Evolutionary conservation across 345 rosid genomes (phyloP), one percentile per base, ranked within the genome.

Genomic region (Euphorbia lathyris): DNA sequence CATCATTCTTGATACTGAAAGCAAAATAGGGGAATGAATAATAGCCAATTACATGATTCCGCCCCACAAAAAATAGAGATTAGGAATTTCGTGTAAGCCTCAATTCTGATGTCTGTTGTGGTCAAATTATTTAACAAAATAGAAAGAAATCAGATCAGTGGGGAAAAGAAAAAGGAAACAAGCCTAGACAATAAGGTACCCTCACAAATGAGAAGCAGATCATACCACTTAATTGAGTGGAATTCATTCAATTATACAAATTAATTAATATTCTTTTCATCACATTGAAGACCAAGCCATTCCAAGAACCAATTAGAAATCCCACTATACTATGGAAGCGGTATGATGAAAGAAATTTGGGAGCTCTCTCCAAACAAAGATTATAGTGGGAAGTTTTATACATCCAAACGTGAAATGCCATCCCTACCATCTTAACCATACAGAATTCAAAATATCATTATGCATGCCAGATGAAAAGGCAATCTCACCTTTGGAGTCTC

Each of bases 1-100:
- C 98, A 82, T 94, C 97, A 64, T 81, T 86, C 82, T 94, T 94
- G 68, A 94, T 94, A 86, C 98, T 94, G 29, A 23, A 2, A 65
- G 23, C 13, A 40, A 12, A 55, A 55, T 40, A 53, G 52, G 23
- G 38, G 22, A 36, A 38, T 34, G 13, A 55, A 34, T 34, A 25
- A 43, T 9, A 55, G 58, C 58, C 58, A 20, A 51, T 20, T 19
- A 51, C 23, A 20, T 5, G n/a, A n/a, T 0, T 4, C 17, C 57
- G 19, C 11, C 5, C 57, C 23, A 20, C 0, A n/a, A 51, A 51
- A 51, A 16, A 4, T n/a, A 51, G 2, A 0, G 17, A 9, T 14
- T 34, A 58, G 14, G 23, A 17, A 60, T 9, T 32, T 32, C 20
- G 2, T n/a, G 2, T 19, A 47, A 30, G 19, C 58, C 68, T 25